Evolutionary conservation across 495 filamentous ascomycete genomes (phyloP).

Genomic region (Massariosphaeria phaeospora): DNA sequence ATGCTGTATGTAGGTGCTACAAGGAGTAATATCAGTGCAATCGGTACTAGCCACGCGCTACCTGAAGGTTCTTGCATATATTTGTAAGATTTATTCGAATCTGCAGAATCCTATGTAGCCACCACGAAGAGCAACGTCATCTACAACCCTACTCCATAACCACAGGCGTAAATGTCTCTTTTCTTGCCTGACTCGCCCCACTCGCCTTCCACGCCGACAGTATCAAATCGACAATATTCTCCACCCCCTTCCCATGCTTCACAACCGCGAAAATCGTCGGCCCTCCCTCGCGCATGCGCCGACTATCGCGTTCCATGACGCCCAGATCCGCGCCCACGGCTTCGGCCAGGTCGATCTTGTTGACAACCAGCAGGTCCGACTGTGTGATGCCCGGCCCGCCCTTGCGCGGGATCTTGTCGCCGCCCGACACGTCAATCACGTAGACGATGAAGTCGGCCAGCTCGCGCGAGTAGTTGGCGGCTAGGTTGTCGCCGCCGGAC

Average conservation of each 20-base stretch:
- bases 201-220: conserved; percentile 87
- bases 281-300: conserved; percentile 89
- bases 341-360: conserved; percentile 93
- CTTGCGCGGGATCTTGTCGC: conserved; percentile 94
- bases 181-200: conserved; percentile 60
- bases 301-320: conserved; percentile 93
- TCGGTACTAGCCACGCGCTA: too few species aligned
- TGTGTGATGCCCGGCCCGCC: conserved; percentile 96
- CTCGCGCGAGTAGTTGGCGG: conserved; percentile 91
- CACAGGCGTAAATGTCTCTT: conserved; percentile 40
- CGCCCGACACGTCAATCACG: conserved; percentile 95
- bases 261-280: conserved; percentile 97
- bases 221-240: conserved; percentile 82
- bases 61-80: too few species aligned
- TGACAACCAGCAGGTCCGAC: conserved; percentile 84
- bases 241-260: conserved; percentile 79
- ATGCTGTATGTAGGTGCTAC: too few species aligned
- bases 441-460: conserved; percentile 97
- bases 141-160: conserved; percentile 32
- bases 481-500: conserved; percentile 90
- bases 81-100: too few species aligned
- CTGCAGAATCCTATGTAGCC: too few species aligned
- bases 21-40: too few species aligned
- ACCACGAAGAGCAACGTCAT: too few species aligned
- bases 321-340: conserved; percentile 82